Percentiles rank a stretch among this genome's conserved stretches.
These are phyloP conservation scores for Barbarea vulgaris DNA, from an alignment of 345 rosid species.

Conservation along the genomic window DNA sequence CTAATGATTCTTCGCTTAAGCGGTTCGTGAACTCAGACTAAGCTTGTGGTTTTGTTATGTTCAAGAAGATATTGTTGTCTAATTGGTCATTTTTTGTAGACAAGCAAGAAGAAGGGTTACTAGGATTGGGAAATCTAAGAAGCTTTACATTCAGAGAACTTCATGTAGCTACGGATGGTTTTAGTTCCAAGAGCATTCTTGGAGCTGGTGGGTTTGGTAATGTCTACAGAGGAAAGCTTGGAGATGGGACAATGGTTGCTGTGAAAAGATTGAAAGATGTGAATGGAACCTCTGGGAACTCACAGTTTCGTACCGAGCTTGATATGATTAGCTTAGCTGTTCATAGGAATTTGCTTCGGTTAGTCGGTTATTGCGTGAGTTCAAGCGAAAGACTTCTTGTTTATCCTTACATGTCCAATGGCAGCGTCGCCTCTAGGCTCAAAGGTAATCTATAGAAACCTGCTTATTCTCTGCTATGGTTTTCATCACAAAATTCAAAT, in stretches of 20 bases:
- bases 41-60: not conserved
- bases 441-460: conserved; percentile 51
- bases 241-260: conserved; percentile 70
- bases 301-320: conserved; percentile 89
- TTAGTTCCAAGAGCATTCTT: conserved; percentile 78
- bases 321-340: conserved; percentile 98
- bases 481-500: not conserved
- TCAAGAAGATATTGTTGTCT: not conserved
- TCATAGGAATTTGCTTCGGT: conserved; percentile 76
- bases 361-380: conserved; percentile 83
- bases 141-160: conserved; percentile 86
- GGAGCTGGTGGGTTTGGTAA: conserved; percentile 95
- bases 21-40: conserved; percentile 48
- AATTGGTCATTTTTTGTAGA: conserved; percentile 50
- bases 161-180: conserved; percentile 75
- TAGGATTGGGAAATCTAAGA: conserved; percentile 77
- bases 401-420: conserved; percentile 92
- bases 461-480: not conserved
- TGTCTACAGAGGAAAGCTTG: conserved; percentile 90
- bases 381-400: conserved; percentile 81
- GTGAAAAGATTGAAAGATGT: conserved; percentile 85
- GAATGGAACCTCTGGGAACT: conserved; percentile 72
- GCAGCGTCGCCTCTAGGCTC: conserved; percentile 94
- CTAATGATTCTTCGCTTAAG: conserved; percentile 48
- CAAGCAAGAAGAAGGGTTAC: conserved; percentile 66